Evolutionary conservation across 352 stramenopile species (phyloP).

Genomic region (Pythium graminicola): DNA sequence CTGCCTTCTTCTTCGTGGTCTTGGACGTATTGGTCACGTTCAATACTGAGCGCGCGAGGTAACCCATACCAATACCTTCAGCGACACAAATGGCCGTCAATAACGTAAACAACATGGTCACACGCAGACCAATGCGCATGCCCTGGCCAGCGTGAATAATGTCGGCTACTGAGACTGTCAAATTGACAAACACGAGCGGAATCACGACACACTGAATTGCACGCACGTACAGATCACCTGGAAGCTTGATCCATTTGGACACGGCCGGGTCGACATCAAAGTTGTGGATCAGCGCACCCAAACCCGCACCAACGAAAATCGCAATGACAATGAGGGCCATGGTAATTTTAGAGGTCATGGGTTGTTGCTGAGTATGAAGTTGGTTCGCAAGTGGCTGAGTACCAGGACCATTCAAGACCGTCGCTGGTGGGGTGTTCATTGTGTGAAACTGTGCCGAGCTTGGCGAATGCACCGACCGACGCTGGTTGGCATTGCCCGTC

Average conservation of each 20-base stretch:
- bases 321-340: conserved; percentile 46
- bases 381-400: conserved; percentile 29
- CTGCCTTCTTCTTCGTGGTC: conserved; percentile 27
- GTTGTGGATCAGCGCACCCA: conserved; percentile 49
- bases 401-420: conserved; percentile 10
- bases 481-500: conserved; percentile 17
- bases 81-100: conserved; percentile 39
- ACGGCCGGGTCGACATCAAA: conserved; percentile 37
- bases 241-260: conserved; percentile 59
- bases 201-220: conserved; percentile 74
- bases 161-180: conserved; percentile 62
- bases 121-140: conserved; percentile 35
- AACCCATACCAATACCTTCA: conserved; percentile 55
- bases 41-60: conserved; percentile 41
- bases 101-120: conserved; percentile 37
- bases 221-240: conserved; percentile 66
- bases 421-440: conserved; percentile 38
- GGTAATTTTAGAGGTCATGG: conserved; percentile 31
- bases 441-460: conserved; percentile 41
- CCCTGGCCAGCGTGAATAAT: conserved; percentile 48
- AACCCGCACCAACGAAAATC: conserved; percentile 35
- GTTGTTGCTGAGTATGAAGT: conserved; percentile 27
- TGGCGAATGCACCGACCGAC: conserved; percentile 27
- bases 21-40: conserved; percentile 23
- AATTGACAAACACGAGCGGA: conserved; percentile 73